phyloP scores from a whole-genome alignment of 768 basidiomycete species.

The Boletus subparvulus region DNA sequence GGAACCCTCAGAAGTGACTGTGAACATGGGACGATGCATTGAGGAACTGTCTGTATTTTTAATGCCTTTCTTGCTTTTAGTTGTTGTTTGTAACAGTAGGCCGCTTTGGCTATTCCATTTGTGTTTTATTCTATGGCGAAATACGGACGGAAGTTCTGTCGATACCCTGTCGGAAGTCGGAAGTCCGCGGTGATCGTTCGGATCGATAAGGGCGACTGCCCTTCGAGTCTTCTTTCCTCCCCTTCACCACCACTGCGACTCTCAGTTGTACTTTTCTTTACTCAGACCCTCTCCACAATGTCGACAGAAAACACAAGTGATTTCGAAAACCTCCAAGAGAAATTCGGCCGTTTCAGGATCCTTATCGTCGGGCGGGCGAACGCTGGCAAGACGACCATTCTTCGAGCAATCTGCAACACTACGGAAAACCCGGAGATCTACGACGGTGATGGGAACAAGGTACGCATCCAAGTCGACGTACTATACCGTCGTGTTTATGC shows the following conservation, averaged over 20 bases:
- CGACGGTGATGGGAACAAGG: slow-evolving; percentile 1
- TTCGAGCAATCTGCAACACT: slow-evolving; percentile 1
- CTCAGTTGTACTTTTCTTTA: not conserved
- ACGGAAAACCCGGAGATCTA: slow-evolving; percentile 7
- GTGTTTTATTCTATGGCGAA: not conserved
- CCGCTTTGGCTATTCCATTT: not conserved
- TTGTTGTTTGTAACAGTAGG: slow-evolving; percentile 1
- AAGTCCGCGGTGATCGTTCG: too few relatives aligned
- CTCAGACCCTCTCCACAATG: too few relatives aligned
- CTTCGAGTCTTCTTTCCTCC: too few relatives aligned
- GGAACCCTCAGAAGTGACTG: not conserved
- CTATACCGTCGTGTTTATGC: too few relatives aligned
- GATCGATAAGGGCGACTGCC: too few relatives aligned
- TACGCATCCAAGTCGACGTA: not conserved
- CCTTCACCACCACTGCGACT: not conserved
- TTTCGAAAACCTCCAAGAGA: too few relatives aligned
- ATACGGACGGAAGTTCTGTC: too few relatives aligned
- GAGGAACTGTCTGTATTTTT: slow-evolving; percentile 2
- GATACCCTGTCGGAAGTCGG: too few relatives aligned
- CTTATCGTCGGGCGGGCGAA: slow-evolving; percentile 4
- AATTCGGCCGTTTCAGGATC: too few relatives aligned
- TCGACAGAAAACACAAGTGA: too few relatives aligned
- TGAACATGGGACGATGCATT: not conserved
- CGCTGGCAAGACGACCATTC: slow-evolving; percentile 7
- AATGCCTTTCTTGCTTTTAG: not conserved